Evolutionary conservation across 345 rosid species (phyloP), one percentile per base, ranked within the genome.

Genomic region (Lepidium sativum): DNA sequence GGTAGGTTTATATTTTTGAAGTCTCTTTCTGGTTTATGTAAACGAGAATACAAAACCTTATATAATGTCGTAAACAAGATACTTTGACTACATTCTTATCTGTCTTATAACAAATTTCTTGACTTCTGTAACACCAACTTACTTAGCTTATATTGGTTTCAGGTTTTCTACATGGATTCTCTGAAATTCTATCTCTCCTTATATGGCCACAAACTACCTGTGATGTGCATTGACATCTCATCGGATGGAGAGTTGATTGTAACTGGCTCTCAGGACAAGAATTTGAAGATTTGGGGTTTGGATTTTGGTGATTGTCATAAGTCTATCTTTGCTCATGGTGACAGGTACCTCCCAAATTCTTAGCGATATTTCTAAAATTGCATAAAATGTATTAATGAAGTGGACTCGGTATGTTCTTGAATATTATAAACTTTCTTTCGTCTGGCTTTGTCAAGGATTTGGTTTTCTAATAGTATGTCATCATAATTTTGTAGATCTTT

Each of bases 241-340:
- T 94, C 99, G 4, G 97, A 94, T 78, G 99, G 99, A 64, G 96
- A 81, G 78, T 70, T 88, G 80, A 79, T 94, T 58, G 97, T 90
- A 48, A 90, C 97, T 42, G 97, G 99, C 33, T 94, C 97, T 31
- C 95, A 90, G 57, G 97, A 94, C 79, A 94, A 94, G 74, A 94
- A 94, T 80, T 49, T 94, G 62, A 90, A 85, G 77, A 90, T 94
- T 55, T 94, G 97, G 99, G 99, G 97, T 54, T 71, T 94, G 80
- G 99, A 94, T 80, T 94, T 94, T 73, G 97, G 99, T 50, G 92
- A 94, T 73, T 91, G 99, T 76, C 99, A 90, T 48, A 94, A 82
- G 72, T 90, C 99, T 56, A 80, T 94, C 65, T 94, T 94, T 77
- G 99, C 99, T 75, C 99, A 94, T 67, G 67, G 77, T 70, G 99